Base-by-base conservation (phyloP, 23 red algal genomes). In the Gracilaria vermiculophylla region DNA sequence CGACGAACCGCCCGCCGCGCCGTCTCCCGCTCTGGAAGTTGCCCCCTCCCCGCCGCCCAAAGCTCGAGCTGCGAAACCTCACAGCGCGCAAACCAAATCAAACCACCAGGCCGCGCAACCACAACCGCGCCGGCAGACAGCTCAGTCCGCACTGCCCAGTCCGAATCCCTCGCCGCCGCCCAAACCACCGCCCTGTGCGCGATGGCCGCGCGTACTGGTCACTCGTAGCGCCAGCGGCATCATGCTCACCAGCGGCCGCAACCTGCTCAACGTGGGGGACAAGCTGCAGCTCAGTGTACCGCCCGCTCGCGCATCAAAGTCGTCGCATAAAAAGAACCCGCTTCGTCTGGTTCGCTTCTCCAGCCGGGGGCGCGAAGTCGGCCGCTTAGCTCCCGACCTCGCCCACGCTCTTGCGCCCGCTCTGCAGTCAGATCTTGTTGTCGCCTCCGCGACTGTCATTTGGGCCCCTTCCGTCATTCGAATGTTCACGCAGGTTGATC, bases 351-450 rank as follows among this genome's bases (percentile, higher is more conserved):
- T 88, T 12, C 67, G 84, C 5, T 88, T 88, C 58, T 64, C 25
- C 37, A 77, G 44, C 52, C 43, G 64, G 14, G 87, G 87, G 6
- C 73, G 87, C 0, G 87, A 91, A 45, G 4, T 91, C 24, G 87
- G 87, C 0, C 48, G 44, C 10, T 60, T 91, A 25, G 58, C 55
- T 10, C 74, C 61, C 12, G 87, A 80, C 17, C 24, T 80, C 13
- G 73, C 61, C 10, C 20, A 37, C 7, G 60, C 37, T 28, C 56
- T 91, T 2, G 87, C 74, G 34, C 87, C 87, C 2, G 75, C 36
- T 6, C 45, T 91, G 75, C 75, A 91, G 39, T 80, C 87, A 19
- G 87, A 76, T 12, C 55, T 91, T 73, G 58, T 91, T 13, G 29
- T 24, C 3, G 72, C 58, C 13, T 14, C 5, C 5, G 54, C 71